These are phyloP conservation scores for Lagenidium giganteum DNA, from an alignment of 352 stramenopile genomes.

Conservation along the genomic window DNA sequence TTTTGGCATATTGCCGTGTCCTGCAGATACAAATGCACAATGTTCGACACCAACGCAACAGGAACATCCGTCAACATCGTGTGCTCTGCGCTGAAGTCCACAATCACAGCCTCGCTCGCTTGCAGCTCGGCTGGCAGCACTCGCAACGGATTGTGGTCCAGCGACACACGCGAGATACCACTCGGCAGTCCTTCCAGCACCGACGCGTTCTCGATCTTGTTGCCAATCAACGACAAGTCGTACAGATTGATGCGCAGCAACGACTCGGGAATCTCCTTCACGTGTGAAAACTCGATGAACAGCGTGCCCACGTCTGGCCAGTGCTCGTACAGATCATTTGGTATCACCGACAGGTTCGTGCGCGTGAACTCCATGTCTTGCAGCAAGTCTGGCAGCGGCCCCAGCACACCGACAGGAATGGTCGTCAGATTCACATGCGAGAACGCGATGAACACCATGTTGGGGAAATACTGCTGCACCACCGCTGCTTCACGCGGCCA, in stretches of 20 bases:
- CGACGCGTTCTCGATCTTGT: conserved; percentile 1
- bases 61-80: too few species aligned
- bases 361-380: conserved; percentile 17
- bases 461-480: conserved; percentile 1
- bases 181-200: neutral
- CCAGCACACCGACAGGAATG: conserved; percentile 11
- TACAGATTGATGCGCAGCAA: conserved; percentile 4
- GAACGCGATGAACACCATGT: conserved; percentile 1
- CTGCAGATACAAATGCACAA: too few species aligned
- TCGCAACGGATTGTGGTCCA: conserved; percentile 7
- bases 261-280: conserved; percentile 5
- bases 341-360: conserved; percentile 22
- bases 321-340: conserved; percentile 13
- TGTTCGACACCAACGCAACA: too few species aligned
- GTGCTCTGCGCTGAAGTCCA: too few species aligned
- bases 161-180: conserved; percentile 3
- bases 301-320: conserved; percentile 19
- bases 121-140: too few species aligned
- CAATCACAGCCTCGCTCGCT: too few species aligned
- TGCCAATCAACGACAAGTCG: conserved; percentile 16
- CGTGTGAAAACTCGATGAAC: conserved; percentile 17
- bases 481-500: conserved; percentile 10
- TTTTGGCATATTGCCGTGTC: too few species aligned
- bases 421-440: conserved; percentile 11
- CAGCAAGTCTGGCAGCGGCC: conserved; percentile 1